Evolutionary conservation across 1,284 basidiomycete genomes (phyloP).

Genomic region (Fistulina hepatica): DNA sequence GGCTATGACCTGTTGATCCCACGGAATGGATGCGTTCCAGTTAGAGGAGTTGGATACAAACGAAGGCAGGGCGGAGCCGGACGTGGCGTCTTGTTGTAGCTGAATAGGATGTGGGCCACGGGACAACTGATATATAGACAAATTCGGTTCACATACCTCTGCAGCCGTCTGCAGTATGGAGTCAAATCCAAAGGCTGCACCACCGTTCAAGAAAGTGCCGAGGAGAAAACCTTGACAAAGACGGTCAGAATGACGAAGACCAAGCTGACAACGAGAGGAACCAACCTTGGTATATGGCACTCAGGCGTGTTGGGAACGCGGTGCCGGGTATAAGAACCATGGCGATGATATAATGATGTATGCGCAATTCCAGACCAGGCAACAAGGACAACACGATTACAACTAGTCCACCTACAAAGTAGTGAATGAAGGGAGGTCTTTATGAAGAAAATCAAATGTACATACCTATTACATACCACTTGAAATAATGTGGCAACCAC

Average conservation of each 20-base stretch:
- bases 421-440: no score
- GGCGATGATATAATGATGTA: conserved; percentile 71
- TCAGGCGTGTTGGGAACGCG: conserved; percentile 72
- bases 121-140: conserved; percentile 6
- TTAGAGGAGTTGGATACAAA: conserved; percentile 66
- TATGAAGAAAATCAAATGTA: no score
- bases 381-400: conserved; percentile 58
- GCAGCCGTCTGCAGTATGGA: conserved; percentile 69
- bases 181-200: conserved; percentile 70
- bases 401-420: conserved; percentile 55
- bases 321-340: conserved; percentile 70
- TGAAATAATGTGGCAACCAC: conserved; percentile 64
- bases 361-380: conserved; percentile 53
- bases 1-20: conserved; percentile 45
- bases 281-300: conserved; percentile 69
- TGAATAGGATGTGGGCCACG: conserved; percentile 17
- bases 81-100: conserved; percentile 64
- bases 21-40: conserved; percentile 44
- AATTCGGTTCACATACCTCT: conserved; percentile 37
- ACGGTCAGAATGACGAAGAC: no score
- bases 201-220: conserved; percentile 73
- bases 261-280: no score
- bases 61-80: conserved; percentile 57
- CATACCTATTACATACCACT: conserved; percentile 34
- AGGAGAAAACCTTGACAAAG: conserved; percentile 74